These are phyloP conservation scores for Capsella bursapastoris DNA, from an alignment of 345 rosid species.

Conservation along the genomic window DNA sequence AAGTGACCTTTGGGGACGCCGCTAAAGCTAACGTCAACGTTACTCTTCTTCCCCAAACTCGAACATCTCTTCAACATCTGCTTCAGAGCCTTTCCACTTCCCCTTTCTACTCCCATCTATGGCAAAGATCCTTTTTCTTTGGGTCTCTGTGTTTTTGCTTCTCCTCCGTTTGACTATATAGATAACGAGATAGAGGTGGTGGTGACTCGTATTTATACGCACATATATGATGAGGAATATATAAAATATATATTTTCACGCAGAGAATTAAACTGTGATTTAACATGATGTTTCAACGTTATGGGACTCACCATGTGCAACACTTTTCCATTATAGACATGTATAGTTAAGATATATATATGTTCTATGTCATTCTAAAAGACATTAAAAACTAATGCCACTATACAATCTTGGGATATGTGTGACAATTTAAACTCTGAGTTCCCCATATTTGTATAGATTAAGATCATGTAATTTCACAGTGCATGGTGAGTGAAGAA, in stretches of 20 bases:
- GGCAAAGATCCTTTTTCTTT: not conserved
- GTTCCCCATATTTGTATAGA: slow-evolving; percentile 36
- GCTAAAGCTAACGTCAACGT: slow-evolving; percentile 43
- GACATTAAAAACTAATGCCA: not conserved
- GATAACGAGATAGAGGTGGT: slow-evolving; percentile 23
- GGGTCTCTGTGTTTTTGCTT: slow-evolving; percentile 5
- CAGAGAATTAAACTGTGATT: slow-evolving; percentile 2
- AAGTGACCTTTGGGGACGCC: slow-evolving; percentile 94
- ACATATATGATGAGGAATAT: slow-evolving; percentile 5
- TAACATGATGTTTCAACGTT: slow-evolving; percentile 31
- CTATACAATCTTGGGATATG: slow-evolving; percentile 22
- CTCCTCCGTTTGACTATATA: not conserved
- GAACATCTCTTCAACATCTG: slow-evolving; percentile 63
- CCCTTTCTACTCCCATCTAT: slow-evolving; percentile 37
- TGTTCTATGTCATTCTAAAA: not conserved
- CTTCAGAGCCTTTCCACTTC: slow-evolving; percentile 42
- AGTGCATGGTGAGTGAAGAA: slow-evolving; percentile 7
- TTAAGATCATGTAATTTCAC: slow-evolving; percentile 3
- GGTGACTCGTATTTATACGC: slow-evolving; percentile 39
- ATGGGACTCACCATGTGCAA: slow-evolving; percentile 46
- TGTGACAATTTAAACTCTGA: slow-evolving; percentile 17
- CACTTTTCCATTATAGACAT: not conserved
- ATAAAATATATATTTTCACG: slow-evolving; percentile 16
- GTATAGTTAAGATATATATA: slow-evolving; percentile 1
- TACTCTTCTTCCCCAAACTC: slow-evolving; percentile 63